These are phyloP conservation scores for Phenoliferia sp. DNA, from an alignment of 1,284 basidiomycete genomes.

Conservation along the genomic window DNA sequence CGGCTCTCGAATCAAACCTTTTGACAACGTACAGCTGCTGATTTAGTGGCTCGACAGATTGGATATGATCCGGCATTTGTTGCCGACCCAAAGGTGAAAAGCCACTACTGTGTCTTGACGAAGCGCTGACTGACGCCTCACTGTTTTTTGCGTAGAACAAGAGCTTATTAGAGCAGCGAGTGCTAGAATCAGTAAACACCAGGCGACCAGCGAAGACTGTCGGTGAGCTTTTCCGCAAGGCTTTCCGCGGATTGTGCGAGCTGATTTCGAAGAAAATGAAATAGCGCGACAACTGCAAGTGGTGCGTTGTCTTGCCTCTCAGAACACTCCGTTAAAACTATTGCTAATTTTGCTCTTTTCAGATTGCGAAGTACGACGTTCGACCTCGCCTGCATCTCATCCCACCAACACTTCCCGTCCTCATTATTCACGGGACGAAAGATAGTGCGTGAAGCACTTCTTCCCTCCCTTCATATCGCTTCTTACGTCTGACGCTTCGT, in stretches of 20 bases:
- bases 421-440: constrained; percentile 23
- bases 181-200: constrained; percentile 1
- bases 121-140: too few species aligned
- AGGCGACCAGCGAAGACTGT: constrained; percentile 1
- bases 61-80: constrained; percentile 21
- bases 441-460: constrained; percentile 11
- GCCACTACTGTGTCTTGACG: neutral
- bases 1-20: too few species aligned
- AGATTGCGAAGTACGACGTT: constrained; percentile 28
- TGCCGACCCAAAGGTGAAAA: constrained; percentile 4
- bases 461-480: too few species aligned
- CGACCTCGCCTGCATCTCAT: constrained; percentile 9
- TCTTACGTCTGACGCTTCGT: neutral
- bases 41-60: neutral
- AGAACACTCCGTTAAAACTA: too few species aligned
- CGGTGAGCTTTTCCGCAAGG: too few species aligned
- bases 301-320: neutral
- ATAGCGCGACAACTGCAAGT: too few species aligned
- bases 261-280: too few species aligned
- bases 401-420: constrained; percentile 17
- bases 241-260: too few species aligned
- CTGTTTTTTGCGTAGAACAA: neutral
- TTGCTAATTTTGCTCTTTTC: neutral
- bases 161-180: neutral
- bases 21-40: neutral